Evolutionary conservation across 495 filamentous ascomycete genomes (phyloP).

Genomic region (Pyrenula aspistea): DNA sequence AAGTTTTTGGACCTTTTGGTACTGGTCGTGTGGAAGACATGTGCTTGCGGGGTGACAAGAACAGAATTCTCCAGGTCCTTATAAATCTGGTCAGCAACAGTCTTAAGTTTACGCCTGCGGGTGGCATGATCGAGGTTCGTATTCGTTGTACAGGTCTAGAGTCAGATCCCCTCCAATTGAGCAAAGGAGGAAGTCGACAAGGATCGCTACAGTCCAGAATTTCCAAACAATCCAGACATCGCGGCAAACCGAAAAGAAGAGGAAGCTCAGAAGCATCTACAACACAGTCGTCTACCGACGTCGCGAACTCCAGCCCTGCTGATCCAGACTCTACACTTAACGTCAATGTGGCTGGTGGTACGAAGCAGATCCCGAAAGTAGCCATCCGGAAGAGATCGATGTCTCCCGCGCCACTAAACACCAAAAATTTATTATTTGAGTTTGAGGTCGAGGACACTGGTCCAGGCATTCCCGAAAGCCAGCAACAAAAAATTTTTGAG

Average conservation of each 20-base stretch:
- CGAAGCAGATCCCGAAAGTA: conserved; percentile 33
- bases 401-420: conserved; percentile 47
- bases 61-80: conserved; percentile 76
- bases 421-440: conserved; percentile 55
- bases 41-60: conserved; percentile 80
- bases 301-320: conserved; percentile 3
- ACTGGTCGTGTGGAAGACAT: conserved; percentile 57
- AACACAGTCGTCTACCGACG: conserved; percentile 3
- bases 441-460: conserved; percentile 87
- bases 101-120: conserved; percentile 79
- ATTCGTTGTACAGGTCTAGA: conserved; percentile 54
- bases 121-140: conserved; percentile 58
- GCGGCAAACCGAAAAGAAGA: conserved; percentile 3
- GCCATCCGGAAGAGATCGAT: conserved; percentile 40
- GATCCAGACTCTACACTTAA: conserved; percentile 21
- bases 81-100: conserved; percentile 91
- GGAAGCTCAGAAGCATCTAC: not conserved
- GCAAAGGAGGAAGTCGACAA: conserved; percentile 7
- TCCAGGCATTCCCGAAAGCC: conserved; percentile 69
- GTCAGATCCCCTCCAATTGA: conserved; percentile 23
- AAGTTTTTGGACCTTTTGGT: conserved; percentile 44
- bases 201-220: conserved; percentile 4
- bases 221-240: conserved; percentile 3
- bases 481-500: conserved; percentile 78
- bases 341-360: conserved; percentile 45